Percentiles rank a stretch among this genome's conserved stretches.
Evolutionary conservation across 345 rosid genomes (phyloP).

Genomic region (Capsella bursapastoris): DNA sequence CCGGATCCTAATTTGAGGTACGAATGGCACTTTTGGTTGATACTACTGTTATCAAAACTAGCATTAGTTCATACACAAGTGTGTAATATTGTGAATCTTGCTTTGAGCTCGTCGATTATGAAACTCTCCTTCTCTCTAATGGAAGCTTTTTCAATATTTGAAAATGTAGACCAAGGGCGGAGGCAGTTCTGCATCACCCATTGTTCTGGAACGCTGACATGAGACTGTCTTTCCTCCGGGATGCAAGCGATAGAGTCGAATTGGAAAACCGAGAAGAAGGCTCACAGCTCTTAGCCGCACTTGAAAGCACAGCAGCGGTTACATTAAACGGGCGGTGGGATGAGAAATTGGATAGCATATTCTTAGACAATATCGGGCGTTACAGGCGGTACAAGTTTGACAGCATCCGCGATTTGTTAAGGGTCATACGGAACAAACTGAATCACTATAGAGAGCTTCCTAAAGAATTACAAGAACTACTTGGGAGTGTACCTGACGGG

Average conservation of each 20-base stretch:
- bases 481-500: slow-evolving; percentile 74
- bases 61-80: slow-evolving; percentile 1
- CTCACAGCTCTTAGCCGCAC: slow-evolving; percentile 58
- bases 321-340: slow-evolving; percentile 70
- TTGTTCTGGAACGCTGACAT: slow-evolving; percentile 71
- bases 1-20: slow-evolving; percentile 64
- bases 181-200: slow-evolving; percentile 63
- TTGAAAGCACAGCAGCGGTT: slow-evolving; percentile 58
- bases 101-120: background rate
- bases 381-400: slow-evolving; percentile 72
- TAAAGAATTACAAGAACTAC: slow-evolving; percentile 58
- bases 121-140: background rate
- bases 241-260: slow-evolving; percentile 72
- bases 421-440: slow-evolving; percentile 72
- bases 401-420: slow-evolving; percentile 64
- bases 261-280: slow-evolving; percentile 60
- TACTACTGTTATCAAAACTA: background rate
- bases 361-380: slow-evolving; percentile 63
- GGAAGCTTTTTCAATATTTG: background rate
- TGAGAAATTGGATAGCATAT: slow-evolving; percentile 65
- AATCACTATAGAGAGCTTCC: slow-evolving; percentile 79
- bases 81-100: background rate
- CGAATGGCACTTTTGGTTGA: background rate
- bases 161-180: slow-evolving; percentile 60
- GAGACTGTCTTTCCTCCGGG: slow-evolving; percentile 74